Conservation (phyloP, 2,329 filamentous ascomycete genomes). For the Annulohypoxylon truncatum region DNA sequence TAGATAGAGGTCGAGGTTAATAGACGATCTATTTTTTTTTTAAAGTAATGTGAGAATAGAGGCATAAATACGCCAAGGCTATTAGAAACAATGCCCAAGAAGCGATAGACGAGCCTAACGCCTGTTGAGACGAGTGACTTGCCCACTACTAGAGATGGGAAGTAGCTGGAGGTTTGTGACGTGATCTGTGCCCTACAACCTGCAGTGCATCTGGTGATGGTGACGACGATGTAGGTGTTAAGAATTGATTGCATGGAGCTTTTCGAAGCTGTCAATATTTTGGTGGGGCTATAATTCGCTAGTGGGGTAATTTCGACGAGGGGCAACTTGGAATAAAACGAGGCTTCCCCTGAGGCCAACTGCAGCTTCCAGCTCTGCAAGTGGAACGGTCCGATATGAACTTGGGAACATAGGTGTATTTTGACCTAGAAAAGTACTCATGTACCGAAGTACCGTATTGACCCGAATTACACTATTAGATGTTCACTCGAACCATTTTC, state of each 20-base stretch:
- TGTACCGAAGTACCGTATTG: no score
- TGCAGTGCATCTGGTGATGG: conserved; percentile 15
- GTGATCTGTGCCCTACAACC: conserved; percentile 13
- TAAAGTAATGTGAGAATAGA: neutral
- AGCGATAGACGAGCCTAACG: neutral
- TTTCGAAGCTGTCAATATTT: conserved; percentile 31
- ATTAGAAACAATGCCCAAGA: neutral
- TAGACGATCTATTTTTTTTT: no score
- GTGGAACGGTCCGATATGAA: neutral
- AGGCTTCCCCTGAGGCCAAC: conserved; percentile 2
- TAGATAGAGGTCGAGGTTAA: neutral
- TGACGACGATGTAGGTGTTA: neutral
- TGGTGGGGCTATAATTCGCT: conserved; percentile 24
- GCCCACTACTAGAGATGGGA: neutral
- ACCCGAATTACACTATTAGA: no score
- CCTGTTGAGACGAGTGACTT: neutral
- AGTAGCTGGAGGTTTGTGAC: neutral
- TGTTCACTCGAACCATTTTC: no score
- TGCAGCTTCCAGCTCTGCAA: neutral
- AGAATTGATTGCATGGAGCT: conserved; percentile 17
- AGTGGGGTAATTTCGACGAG: conserved; percentile 23
- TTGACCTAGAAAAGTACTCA: no score
- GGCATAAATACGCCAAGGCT: conserved; percentile 1
- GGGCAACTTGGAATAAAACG: neutral
- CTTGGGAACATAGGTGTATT: neutral